A percentile compares a stretch with the other conserved stretches of the same genome.
Conservation (phyloP, 768 basidiomycete species). For the Collybia sp. region DNA sequence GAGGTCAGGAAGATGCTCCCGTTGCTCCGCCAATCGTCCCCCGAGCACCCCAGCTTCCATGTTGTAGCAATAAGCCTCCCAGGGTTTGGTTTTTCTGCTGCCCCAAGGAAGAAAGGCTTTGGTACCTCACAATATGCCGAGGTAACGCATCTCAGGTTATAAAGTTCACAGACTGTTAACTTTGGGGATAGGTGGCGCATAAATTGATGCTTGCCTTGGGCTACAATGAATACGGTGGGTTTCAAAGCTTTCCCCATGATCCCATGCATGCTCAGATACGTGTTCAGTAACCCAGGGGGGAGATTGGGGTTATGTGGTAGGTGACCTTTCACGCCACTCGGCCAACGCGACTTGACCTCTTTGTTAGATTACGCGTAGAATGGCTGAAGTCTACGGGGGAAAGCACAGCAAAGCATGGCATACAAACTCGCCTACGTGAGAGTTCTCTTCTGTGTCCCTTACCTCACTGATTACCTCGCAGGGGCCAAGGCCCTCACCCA, state of each 20-base stretch:
- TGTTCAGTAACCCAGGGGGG: constrained; percentile 42
- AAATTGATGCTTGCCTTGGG: constrained; percentile 47
- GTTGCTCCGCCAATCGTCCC: constrained; percentile 38
- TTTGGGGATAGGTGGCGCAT: constrained; percentile 38
- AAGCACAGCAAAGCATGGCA: constrained; percentile 48
- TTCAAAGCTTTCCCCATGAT: too few relatives aligned
- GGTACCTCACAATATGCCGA: constrained; percentile 53
- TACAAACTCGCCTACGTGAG: constrained; percentile 40
- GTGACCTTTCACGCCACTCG: too few relatives aligned
- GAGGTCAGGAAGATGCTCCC: constrained; percentile 57
- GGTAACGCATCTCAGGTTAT: constrained; percentile 28
- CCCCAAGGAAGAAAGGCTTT: constrained; percentile 33
- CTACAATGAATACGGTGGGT: too few relatives aligned
- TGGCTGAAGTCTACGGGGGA: too few relatives aligned
- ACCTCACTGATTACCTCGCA: too few relatives aligned
- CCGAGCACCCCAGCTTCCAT: constrained; percentile 57
- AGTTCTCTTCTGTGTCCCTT: too few relatives aligned
- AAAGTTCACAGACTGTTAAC: too few relatives aligned
- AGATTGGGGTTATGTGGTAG: constrained; percentile 40
- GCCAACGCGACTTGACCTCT: not conserved
- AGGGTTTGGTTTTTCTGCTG: constrained; percentile 60
- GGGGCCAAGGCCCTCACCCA: constrained; percentile 21
- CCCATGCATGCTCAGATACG: too few relatives aligned
- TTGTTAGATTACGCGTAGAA: constrained; percentile 14
- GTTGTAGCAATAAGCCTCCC: constrained; percentile 57